Base-by-base conservation (phyloP, 106 monocot genomes). In the Dendrobium officinale region DNA sequence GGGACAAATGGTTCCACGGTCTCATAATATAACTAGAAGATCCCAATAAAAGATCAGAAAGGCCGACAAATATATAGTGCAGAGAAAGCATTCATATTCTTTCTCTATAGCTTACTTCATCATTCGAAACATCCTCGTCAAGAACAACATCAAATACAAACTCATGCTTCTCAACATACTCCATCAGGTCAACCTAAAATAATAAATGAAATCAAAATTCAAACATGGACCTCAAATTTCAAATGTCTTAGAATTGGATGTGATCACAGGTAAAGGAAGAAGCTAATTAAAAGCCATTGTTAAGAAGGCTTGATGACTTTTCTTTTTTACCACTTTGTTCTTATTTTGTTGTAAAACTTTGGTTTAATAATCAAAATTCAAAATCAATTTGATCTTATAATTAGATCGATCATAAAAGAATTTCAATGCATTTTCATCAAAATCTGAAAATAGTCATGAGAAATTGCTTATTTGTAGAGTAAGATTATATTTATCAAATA, bases 121-220 rank as follows among this genome's bases (percentile, higher is more conserved):
- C 97, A 88, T 98, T 98, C 64, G 97, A 94, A 20, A 98, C 94
- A 84, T 95, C 92, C 80, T 98, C 97, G 81, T 94, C 92, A 59
- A 98, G 81, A 4, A 94, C 97, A 67, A 92, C 92, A 86, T 98
- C 97, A 87, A 98, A 98, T 33, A 98, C 92, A 86, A 98, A 98
- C 77, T 91, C 97, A 89, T 98, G 94, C 77, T 85, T 94, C 82
- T 98, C 97, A 83, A 94, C 55, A 85, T 94, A 98, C 77, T 94
- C 97, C 64, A 94, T 98, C 56, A 98, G 77, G 64, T 98, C 97
- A 85, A 94, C 97, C 92, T 98, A 79, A 3, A 79, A 19, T 4
- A 84, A 54, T 29, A 27, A 31, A 61, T 70, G 29, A 48, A 8
- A 78, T 73, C 47, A 80, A 41, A 47, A 67, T 91, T 86, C 84